Base-by-base conservation (phyloP, 345 rosid species). In the Excoecaria cochinchinensis region DNA sequence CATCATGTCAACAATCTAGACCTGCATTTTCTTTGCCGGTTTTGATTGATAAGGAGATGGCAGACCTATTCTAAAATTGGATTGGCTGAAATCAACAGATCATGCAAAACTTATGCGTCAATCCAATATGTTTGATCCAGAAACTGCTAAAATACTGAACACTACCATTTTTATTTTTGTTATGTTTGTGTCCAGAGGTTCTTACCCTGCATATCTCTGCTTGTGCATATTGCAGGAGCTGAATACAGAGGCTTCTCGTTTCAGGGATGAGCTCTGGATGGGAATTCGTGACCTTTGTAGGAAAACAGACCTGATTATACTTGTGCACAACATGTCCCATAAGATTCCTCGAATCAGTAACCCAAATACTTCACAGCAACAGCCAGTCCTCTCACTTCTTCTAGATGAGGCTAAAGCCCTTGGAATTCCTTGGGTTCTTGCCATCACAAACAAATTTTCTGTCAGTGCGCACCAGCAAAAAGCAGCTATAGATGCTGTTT, bases 401-500 rank as follows among this genome's bases (percentile, higher is more conserved):
- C 80, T 95, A 74, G 90, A 91, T 9, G 99, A 95, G 84, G 95
- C 96, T 67, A 95, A 92, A 75, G 89, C 96, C 70, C 94, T 95
- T 16, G 97, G 97, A 74, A 91, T 95, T 74, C 99, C 99, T 36
- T 95, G 99, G 99, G 87, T 92, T 53, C 92, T 95, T 50, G 97
- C 98, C 69, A 83, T 95, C 79, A 95, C 99, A 69, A 95, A 95
- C 81, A 95, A 91, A 77, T 95, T 95, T 84, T 95, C 99, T 74
- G 99, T 95, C 57, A 95, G 98, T 78, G 98, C 97, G 1, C 98
- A 95, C 87, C 98, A 91, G 87, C 99, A 91, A 83, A 88, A 84
- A 69, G 84, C 89, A 58, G 87, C 90, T 22, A 88, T 92, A n/a
- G 90, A 90, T 82, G 86, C 93, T 71, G 93, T 89, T 72, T 73